Percentiles rank a stretch among this genome's conserved stretches.
These are phyloP conservation scores for Phytophthora vignae DNA, from an alignment of 352 stramenopile genomes.

Conservation along the genomic window DNA sequence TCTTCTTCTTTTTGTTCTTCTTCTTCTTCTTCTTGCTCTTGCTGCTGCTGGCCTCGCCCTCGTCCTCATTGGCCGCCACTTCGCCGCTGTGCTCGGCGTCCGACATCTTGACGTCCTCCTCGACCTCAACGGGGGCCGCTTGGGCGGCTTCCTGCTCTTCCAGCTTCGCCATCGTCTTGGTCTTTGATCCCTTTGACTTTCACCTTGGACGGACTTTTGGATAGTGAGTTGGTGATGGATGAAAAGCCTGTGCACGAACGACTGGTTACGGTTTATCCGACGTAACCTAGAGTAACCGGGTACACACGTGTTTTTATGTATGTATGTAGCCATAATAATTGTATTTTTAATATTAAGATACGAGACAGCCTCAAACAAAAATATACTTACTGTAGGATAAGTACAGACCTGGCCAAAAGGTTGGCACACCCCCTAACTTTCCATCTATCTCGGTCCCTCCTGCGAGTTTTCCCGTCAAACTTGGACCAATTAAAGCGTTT, in stretches of 20 bases:
- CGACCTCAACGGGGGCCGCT: background rate
- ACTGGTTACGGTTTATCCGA: background rate
- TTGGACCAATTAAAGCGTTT: too few species aligned
- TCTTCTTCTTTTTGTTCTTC: conserved; percentile 85
- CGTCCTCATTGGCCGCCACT: background rate
- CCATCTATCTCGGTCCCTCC: too few species aligned
- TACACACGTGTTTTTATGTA: background rate
- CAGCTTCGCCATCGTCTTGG: conserved; percentile 27
- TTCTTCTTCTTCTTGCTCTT: conserved; percentile 88
- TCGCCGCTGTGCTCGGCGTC: conserved; percentile 29
- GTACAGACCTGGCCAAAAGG: too few species aligned
- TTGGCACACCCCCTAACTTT: too few species aligned
- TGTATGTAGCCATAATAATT: too few species aligned
- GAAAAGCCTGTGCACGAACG: background rate
- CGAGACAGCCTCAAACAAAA: too few species aligned
- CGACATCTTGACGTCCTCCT: conserved; percentile 27
- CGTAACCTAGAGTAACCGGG: background rate
- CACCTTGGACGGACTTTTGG: conserved; percentile 12
- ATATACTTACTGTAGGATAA: too few species aligned
- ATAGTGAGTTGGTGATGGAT: conserved; percentile 19
- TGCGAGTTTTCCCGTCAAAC: too few species aligned
- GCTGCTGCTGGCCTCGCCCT: conserved; percentile 11
- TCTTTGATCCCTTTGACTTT: background rate
- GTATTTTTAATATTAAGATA: too few species aligned
- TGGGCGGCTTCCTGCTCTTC: conserved; percentile 27